Conservation (phyloP, 2,329 filamentous ascomycete species). For the Fusarium nisikadoi region DNA sequence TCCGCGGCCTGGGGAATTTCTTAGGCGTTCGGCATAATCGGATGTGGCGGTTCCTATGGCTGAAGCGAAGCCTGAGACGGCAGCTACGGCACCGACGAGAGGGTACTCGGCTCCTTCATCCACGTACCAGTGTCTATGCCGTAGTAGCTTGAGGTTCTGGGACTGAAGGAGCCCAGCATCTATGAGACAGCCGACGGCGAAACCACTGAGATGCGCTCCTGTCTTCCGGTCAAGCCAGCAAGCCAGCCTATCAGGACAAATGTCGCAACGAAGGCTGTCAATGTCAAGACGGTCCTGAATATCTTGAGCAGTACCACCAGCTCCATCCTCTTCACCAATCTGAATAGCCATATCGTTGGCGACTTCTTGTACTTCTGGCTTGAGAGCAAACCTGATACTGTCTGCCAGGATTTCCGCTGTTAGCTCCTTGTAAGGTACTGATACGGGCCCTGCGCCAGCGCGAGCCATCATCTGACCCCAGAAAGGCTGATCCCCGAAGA, state of each 20-base stretch:
- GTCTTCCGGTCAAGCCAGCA: slow-evolving; percentile 68
- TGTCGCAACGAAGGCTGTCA: slow-evolving; percentile 65
- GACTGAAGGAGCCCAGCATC: slow-evolving; percentile 65
- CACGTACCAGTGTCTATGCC: slow-evolving; percentile 66
- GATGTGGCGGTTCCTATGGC: slow-evolving; percentile 57
- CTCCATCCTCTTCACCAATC: slow-evolving; percentile 66
- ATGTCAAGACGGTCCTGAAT: slow-evolving; percentile 66
- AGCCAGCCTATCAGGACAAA: slow-evolving; percentile 67
- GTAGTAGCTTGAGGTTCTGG: slow-evolving; percentile 64
- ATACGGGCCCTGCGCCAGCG: slow-evolving; percentile 69
- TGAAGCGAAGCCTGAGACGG: slow-evolving; percentile 71
- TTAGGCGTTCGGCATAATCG: slow-evolving; percentile 34
- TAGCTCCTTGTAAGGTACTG: slow-evolving; percentile 67
- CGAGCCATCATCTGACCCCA: slow-evolving; percentile 72
- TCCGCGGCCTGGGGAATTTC: not conserved
- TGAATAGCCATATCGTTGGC: slow-evolving; percentile 58
- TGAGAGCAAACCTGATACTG: slow-evolving; percentile 63
- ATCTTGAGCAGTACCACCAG: slow-evolving; percentile 60
- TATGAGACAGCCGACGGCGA: slow-evolving; percentile 68
- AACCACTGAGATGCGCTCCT: slow-evolving; percentile 67
- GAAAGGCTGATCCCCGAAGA: slow-evolving; percentile 74
- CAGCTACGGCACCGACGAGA: slow-evolving; percentile 71
- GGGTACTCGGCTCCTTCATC: slow-evolving; percentile 74
- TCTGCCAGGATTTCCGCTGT: slow-evolving; percentile 65
- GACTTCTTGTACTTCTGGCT: slow-evolving; percentile 56